Evolutionary conservation across 768 basidiomycete species (phyloP).

Genomic region (Auriscalpium orientale): DNA sequence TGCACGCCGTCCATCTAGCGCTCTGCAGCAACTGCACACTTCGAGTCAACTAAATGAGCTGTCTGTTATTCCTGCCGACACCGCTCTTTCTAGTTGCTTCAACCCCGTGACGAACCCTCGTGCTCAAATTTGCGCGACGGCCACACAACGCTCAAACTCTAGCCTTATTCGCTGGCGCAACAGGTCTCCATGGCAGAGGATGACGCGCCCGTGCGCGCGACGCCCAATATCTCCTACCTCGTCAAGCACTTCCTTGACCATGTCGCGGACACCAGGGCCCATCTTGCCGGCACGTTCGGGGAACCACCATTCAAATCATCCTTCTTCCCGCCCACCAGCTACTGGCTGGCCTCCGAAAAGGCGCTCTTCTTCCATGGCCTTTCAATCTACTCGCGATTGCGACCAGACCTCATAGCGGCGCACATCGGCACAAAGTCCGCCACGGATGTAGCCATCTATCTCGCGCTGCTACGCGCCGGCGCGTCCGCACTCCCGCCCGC

Average conservation of each 20-base stretch:
- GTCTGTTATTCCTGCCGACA: too few relatives aligned
- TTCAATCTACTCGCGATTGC: constrained; percentile 54
- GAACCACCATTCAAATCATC: constrained; percentile 17
- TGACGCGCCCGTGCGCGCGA: too few relatives aligned
- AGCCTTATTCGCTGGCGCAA: too few relatives aligned
- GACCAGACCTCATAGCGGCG: constrained; percentile 71
- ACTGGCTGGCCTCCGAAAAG: constrained; percentile 68
- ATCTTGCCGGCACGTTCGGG: background rate
- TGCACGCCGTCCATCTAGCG: too few relatives aligned
- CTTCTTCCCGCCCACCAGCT: constrained; percentile 22
- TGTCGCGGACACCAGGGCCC: constrained; percentile 4
- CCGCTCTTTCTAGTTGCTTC: too few relatives aligned
- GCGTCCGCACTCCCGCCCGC: background rate
- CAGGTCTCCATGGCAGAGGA: too few relatives aligned
- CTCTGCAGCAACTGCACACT: too few relatives aligned
- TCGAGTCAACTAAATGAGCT: too few relatives aligned
- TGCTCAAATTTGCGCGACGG: too few relatives aligned
- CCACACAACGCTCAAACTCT: too few relatives aligned
- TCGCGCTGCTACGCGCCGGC: constrained; percentile 37
- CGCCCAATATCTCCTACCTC: background rate
- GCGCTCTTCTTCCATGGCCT: constrained; percentile 66
- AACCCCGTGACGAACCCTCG: too few relatives aligned
- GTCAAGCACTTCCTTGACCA: constrained; percentile 3
- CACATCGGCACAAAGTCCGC: constrained; percentile 59
- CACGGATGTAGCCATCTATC: constrained; percentile 61